These are phyloP conservation scores for Emericellopsis atlantica DNA, from an alignment of 2,329 filamentous ascomycete species.

Conservation along the genomic window DNA sequence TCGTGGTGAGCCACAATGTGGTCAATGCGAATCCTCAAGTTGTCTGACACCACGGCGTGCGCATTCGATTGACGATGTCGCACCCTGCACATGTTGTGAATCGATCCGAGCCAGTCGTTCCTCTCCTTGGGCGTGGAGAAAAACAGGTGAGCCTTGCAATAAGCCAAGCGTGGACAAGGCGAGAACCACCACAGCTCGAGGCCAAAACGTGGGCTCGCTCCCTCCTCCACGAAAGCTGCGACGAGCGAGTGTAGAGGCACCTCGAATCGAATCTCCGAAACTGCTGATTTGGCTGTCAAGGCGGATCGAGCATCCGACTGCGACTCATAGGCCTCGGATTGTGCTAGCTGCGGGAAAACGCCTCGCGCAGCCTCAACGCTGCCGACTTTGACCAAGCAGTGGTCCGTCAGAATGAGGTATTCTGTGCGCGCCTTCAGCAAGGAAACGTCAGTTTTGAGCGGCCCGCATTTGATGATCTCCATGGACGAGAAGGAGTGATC, in stretches of 20 bases:
- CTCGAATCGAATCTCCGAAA: slow-evolving; percentile 26
- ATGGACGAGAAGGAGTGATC: slow-evolving; percentile 21
- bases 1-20: slow-evolving; percentile 33
- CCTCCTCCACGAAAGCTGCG: slow-evolving; percentile 38
- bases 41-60: slow-evolving; percentile 26
- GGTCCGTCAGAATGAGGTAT: slow-evolving; percentile 38
- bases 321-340: slow-evolving; percentile 8
- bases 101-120: slow-evolving; percentile 34
- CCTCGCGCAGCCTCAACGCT: slow-evolving; percentile 31
- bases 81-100: slow-evolving; percentile 27
- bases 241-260: slow-evolving; percentile 38
- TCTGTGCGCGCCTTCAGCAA: slow-evolving; percentile 34
- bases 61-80: slow-evolving; percentile 21
- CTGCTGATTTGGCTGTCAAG: slow-evolving; percentile 13
- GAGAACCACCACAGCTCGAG: slow-evolving; percentile 46
- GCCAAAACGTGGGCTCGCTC: slow-evolving; percentile 33
- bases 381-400: slow-evolving; percentile 37
- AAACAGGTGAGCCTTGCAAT: slow-evolving; percentile 33
- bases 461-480: slow-evolving; percentile 29
- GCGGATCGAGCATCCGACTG: slow-evolving; percentile 11
- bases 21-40: slow-evolving; percentile 32
- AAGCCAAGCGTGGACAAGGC: slow-evolving; percentile 27
- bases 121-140: slow-evolving; percentile 35
- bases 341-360: slow-evolving; percentile 31
- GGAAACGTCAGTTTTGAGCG: slow-evolving; percentile 35